Base-by-base conservation (phyloP, 768 basidiomycete species). In the Trametes punicea region DNA sequence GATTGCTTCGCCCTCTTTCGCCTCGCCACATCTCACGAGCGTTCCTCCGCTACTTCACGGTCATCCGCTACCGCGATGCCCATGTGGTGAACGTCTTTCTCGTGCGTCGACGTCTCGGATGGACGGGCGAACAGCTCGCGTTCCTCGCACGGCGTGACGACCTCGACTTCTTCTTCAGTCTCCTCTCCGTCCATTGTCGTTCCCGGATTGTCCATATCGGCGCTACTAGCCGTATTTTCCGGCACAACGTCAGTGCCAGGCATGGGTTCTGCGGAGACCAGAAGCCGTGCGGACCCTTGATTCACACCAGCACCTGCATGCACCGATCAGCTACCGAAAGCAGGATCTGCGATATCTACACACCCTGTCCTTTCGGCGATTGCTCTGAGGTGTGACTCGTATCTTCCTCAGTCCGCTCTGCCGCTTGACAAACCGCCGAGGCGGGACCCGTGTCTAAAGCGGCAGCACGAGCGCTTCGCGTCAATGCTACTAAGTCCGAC, bases 401-500 rank as follows among this genome's bases (percentile, higher is more conserved):
- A n/a, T n/a, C n/a, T 10, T 36, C 34, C 13, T 10, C 1, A 36
- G 5, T 5, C 5, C 34, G 27, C 2, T 21, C 25, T 2, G 10
- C 54, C 16, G 18, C 18, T 8, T 21, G 20, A 48, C 9, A 4
- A 23, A 23, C 20, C 4, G 41, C 13, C 25, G 20, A 21, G 20
- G 10, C 41, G 25, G 4, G 7, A 25, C 25, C 41, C n/a, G 6
- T 26, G 7, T 45, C 52, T 8, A 46, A 31, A 20, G 25, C 51
- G 15, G 51, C 34, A 10, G 38, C 49, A 5, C 62, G 47, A 3
- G 62, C 31, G 25, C 46, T 42, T 50, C 55, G 63, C 11, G 57
- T 62, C 30, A 60, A 29, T 15, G 50, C 40, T 0, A 59, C 46
- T 8, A 65, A 23, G 50, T 63, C 62, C 11, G 54, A 50, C 11